Percentiles rank a stretch among this genome's conserved stretches.
Evolutionary conservation across 2,329 filamentous ascomycete species (phyloP).

Genomic region (Colletotrichum eremochloae): DNA sequence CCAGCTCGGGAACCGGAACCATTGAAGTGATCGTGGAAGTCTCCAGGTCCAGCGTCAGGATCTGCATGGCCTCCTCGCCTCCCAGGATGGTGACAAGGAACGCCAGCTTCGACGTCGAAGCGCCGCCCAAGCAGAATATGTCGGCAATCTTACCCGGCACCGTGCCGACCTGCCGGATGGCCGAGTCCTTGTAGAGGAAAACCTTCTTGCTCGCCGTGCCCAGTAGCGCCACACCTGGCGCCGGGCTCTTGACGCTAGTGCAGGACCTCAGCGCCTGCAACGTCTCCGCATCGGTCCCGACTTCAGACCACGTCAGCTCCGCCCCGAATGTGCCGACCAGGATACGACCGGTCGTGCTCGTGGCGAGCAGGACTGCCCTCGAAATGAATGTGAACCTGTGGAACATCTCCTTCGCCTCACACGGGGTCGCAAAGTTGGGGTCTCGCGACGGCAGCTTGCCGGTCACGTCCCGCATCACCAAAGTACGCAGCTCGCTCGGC

Average conservation of each 20-base stretch:
- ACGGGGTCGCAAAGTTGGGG: slow-evolving; percentile 48
- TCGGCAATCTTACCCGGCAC: slow-evolving; percentile 65
- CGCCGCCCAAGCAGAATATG: slow-evolving; percentile 56
- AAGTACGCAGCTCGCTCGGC: slow-evolving; percentile 42
- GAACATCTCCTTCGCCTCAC: slow-evolving; percentile 60
- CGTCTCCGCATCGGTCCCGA: slow-evolving; percentile 52
- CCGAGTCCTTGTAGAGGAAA: slow-evolving; percentile 57
- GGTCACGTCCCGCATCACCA: slow-evolving; percentile 53
- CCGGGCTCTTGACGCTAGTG: slow-evolving; percentile 60
- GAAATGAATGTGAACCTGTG: slow-evolving; percentile 75
- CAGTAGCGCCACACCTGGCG: slow-evolving; percentile 57
- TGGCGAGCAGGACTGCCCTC: slow-evolving; percentile 64
- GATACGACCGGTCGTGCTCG: slow-evolving; percentile 72
- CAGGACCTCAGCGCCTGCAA: slow-evolving; percentile 59
- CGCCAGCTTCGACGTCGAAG: slow-evolving; percentile 44
- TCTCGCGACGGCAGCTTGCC: slow-evolving; percentile 42
- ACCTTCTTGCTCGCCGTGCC: slow-evolving; percentile 64
- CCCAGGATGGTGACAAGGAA: slow-evolving; percentile 63
- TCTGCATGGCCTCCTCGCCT: slow-evolving; percentile 55
- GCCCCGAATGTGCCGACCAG: slow-evolving; percentile 59
- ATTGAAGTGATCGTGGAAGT: slow-evolving; percentile 48
- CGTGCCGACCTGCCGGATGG: slow-evolving; percentile 52
- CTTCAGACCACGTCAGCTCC: slow-evolving; percentile 58
- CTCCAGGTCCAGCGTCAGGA: slow-evolving; percentile 56
- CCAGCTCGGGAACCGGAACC: slow-evolving; percentile 54